phyloP scores from a whole-genome alignment of 1,284 basidiomycete species.

The Baeospora myosura region DNA sequence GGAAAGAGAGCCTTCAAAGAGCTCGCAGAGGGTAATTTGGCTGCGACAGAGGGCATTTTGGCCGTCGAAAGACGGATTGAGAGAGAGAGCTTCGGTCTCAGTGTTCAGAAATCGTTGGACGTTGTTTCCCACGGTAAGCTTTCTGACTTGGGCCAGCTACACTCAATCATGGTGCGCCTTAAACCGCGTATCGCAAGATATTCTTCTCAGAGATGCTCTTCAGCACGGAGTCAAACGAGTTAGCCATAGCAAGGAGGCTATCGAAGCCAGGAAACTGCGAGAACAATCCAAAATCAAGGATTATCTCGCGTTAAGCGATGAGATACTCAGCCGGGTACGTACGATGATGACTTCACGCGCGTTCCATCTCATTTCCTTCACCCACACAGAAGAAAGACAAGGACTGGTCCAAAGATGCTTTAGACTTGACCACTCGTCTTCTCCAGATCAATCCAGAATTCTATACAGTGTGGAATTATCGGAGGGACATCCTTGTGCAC shows the following conservation, averaged over 20 bases:
- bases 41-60: slow-evolving; percentile 48
- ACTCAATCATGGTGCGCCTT: too few species aligned
- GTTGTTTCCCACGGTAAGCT: too few species aligned
- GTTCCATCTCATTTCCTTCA: slow-evolving; percentile 6
- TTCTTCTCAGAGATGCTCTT: background rate
- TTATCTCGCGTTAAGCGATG: slow-evolving; percentile 62
- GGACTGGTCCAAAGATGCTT: slow-evolving; percentile 63
- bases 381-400: slow-evolving; percentile 62
- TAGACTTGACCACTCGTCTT: slow-evolving; percentile 69
- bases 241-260: slow-evolving; percentile 53
- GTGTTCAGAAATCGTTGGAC: too few species aligned
- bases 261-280: slow-evolving; percentile 57
- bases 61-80: slow-evolving; percentile 2
- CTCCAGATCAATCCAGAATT: slow-evolving; percentile 83
- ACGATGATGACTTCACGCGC: slow-evolving; percentile 1
- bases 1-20: slow-evolving; percentile 63
- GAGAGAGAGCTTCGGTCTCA: too few species aligned
- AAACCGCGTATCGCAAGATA: background rate
- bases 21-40: slow-evolving; percentile 39
- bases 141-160: too few species aligned
- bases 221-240: slow-evolving; percentile 77
- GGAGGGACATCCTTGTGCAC: slow-evolving; percentile 69
- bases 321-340: slow-evolving; percentile 57
- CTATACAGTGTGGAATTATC: slow-evolving; percentile 91
- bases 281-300: slow-evolving; percentile 72